These are phyloP conservation scores for Penicillium sp. DNA, from an alignment of 2,329 filamentous ascomycete species.

Conservation along the genomic window DNA sequence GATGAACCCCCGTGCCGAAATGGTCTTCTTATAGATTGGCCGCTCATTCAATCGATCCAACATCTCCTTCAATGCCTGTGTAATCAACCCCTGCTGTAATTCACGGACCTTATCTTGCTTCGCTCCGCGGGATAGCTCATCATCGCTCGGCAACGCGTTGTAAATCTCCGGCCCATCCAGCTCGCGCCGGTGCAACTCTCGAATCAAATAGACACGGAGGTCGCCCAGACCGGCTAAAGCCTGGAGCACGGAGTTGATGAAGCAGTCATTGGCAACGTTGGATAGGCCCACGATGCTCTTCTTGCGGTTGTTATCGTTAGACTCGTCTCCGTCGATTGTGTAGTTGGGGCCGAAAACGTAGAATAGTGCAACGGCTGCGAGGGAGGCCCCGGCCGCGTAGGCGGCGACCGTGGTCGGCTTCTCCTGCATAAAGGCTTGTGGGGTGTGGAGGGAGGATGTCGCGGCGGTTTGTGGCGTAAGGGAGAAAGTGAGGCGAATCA, in stretches of 20 bases:
- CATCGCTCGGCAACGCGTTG: conserved; percentile 55
- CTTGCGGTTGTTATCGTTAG: conserved; percentile 63
- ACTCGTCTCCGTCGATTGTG: conserved; percentile 80
- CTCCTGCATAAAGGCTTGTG: conserved; percentile 65
- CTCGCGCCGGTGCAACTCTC: conserved; percentile 80
- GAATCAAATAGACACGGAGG: conserved; percentile 85
- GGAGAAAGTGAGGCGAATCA: conserved; percentile 14
- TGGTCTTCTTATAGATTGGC: conserved; percentile 90
- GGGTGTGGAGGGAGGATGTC: background rate
- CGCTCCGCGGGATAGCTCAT: conserved; percentile 38
- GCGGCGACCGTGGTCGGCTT: conserved; percentile 80
- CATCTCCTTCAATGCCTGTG: conserved; percentile 85
- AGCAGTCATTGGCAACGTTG: conserved; percentile 94
- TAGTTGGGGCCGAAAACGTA: conserved; percentile 99
- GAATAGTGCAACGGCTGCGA: conserved; percentile 90
- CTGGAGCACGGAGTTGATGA: conserved; percentile 95
- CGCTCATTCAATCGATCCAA: conserved; percentile 90
- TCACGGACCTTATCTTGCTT: conserved; percentile 53
- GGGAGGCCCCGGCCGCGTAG: conserved; percentile 92
- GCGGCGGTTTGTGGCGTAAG: conserved; percentile 8
- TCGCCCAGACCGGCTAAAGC: conserved; percentile 87
- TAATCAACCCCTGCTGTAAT: conserved; percentile 79
- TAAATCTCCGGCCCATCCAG: conserved; percentile 80
- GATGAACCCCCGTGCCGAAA: conserved; percentile 84
- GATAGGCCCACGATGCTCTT: conserved; percentile 84